Evolutionary conservation across 306 rosid genomes (phyloP).

Genomic region (Acacia acuminata): DNA sequence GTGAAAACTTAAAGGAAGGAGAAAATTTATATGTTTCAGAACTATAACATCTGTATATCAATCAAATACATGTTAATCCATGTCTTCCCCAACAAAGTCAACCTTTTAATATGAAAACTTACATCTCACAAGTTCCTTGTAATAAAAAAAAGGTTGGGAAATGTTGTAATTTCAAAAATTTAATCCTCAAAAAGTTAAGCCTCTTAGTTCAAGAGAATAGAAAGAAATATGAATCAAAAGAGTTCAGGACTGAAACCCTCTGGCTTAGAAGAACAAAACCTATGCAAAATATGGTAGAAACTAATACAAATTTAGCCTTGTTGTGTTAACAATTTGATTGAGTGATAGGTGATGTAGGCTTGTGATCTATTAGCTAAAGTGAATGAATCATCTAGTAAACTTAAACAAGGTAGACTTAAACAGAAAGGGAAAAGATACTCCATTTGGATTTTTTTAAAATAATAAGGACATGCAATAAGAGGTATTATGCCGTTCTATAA

Average conservation of each 20-base stretch:
- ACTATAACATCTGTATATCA: neutral
- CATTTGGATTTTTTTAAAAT: too few species aligned
- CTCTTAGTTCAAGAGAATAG: neutral
- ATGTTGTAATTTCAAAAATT: neutral
- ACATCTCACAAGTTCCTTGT: neutral
- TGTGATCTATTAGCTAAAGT: too few species aligned
- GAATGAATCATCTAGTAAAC: too few species aligned
- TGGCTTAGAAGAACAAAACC: neutral
- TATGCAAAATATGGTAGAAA: neutral
- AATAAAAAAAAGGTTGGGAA: neutral
- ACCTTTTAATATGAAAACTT: neutral
- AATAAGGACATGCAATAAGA: too few species aligned
- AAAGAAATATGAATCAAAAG: constrained; percentile 28
- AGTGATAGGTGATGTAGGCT: too few species aligned
- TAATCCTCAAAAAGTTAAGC: neutral
- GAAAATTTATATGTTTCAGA: neutral
- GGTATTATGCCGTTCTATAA: too few species aligned
- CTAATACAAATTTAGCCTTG: constrained; percentile 14
- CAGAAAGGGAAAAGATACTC: too few species aligned
- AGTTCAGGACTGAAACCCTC: neutral
- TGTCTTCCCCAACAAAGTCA: neutral
- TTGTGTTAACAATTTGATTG: constrained; percentile 22
- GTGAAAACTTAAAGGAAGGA: constrained; percentile 5
- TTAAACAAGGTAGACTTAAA: too few species aligned
- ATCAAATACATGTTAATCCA: neutral